Conservation (phyloP, 768 basidiomycete genomes). For the Mycena capillaripes region DNA sequence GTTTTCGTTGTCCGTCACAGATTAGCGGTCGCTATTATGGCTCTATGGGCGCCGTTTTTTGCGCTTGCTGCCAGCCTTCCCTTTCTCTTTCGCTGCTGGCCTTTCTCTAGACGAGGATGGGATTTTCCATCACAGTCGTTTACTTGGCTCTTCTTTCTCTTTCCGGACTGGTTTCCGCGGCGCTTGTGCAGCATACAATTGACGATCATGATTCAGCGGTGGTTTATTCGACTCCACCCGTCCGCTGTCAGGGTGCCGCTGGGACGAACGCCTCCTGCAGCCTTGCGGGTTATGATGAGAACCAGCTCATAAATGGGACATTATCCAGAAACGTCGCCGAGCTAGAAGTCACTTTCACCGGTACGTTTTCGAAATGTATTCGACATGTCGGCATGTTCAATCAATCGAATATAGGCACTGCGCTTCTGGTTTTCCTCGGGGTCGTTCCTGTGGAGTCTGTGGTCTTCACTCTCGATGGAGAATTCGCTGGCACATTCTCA, state of each 20-base stretch:
- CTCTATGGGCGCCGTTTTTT: not conserved
- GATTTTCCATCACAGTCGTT: not conserved
- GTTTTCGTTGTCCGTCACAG: not conserved
- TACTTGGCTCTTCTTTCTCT: not conserved
- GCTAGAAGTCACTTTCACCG: not conserved
- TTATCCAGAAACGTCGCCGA: not conserved
- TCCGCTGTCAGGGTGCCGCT: not conserved
- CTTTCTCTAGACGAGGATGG: not conserved
- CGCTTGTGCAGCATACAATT: not conserved
- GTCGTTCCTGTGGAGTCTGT: not conserved
- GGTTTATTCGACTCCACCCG: too few relatives aligned
- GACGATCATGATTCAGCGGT: too few relatives aligned
- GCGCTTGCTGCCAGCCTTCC: not conserved
- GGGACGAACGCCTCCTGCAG: too few relatives aligned
- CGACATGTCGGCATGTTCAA: not conserved
- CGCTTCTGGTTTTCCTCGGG: not conserved
- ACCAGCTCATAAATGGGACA: not conserved
- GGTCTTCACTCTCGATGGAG: not conserved
- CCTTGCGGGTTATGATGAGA: not conserved
- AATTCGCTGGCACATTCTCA: not conserved
- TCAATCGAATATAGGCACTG: not conserved
- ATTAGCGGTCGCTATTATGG: not conserved
- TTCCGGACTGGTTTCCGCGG: not conserved
- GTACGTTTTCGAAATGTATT: not conserved
- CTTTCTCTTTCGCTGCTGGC: not conserved